phyloP scores from a whole-genome alignment of 208 protist genomes.

The Leishmania major region DNA sequence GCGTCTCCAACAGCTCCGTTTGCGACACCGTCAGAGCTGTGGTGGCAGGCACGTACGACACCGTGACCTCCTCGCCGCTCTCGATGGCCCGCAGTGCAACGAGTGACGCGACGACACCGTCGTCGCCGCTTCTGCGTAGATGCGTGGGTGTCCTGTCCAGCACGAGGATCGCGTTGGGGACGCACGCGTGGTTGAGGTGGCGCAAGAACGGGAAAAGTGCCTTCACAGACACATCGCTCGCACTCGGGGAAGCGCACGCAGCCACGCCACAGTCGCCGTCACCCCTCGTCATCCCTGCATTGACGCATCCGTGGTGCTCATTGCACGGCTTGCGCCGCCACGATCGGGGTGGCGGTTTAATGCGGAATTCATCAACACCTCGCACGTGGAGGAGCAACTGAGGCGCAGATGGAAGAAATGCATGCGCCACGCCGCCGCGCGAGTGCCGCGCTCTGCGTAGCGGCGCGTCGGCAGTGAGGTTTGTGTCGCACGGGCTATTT shows the following conservation, averaged over 20 bases:
- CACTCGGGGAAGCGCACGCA: neutral
- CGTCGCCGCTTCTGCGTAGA: neutral
- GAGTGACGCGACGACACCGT: constrained; percentile 13
- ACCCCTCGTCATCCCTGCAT: neutral
- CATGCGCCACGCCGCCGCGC: neutral
- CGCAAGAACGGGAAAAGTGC: constrained; percentile 40
- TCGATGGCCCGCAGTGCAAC: constrained; percentile 63
- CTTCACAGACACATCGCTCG: neutral
- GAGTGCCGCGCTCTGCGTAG: neutral
- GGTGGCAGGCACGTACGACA: constrained; percentile 61
- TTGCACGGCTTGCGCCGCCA: neutral
- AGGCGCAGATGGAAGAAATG: neutral
- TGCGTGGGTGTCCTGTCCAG: constrained; percentile 5
- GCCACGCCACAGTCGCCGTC: neutral
- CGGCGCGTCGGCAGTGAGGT: neutral
- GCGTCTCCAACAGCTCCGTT: constrained; percentile 21
- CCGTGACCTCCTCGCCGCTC: constrained; percentile 66
- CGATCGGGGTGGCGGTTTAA: constrained; percentile 2
- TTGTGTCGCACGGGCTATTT: too few species aligned
- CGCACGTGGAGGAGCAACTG: constrained; percentile 5
- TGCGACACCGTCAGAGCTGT: constrained; percentile 32
- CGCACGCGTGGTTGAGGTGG: constrained; percentile 67
- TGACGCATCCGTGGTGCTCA: neutral
- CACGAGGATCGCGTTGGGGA: constrained; percentile 58
- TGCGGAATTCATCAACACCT: constrained; percentile 28